These are phyloP conservation scores for Chlamydomonas eustigma DNA, from an alignment of 139 green algal species.

Conservation along the genomic window DNA sequence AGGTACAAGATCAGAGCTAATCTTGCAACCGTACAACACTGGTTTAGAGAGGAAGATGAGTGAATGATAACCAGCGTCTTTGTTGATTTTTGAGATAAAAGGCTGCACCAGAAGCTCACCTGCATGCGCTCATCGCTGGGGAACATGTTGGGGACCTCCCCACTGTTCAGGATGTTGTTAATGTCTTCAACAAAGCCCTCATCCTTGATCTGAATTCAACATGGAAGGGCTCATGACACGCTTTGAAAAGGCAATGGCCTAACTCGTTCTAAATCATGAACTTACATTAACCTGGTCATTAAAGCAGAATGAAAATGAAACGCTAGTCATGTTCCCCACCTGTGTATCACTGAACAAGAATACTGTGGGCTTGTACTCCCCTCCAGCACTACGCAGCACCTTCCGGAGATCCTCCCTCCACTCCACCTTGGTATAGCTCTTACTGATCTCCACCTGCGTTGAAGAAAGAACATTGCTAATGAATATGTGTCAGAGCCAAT, in stretches of 20 bases:
- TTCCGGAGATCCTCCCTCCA: slow-evolving; percentile 66
- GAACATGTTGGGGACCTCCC: slow-evolving; percentile 64
- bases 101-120: slow-evolving; percentile 10
- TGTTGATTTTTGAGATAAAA: neutral
- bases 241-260: no score
- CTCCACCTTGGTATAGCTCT: slow-evolving; percentile 43
- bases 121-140: slow-evolving; percentile 23
- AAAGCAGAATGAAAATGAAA: no score
- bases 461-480: no score
- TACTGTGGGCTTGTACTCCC: slow-evolving; percentile 57
- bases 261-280: no score
- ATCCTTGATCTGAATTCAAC: slow-evolving; percentile 50
- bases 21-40: no score
- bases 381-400: slow-evolving; percentile 74
- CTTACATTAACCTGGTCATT: no score
- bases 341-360: slow-evolving; percentile 77
- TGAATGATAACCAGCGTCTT: no score
- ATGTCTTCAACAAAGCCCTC: slow-evolving; percentile 83
- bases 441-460: slow-evolving; percentile 68
- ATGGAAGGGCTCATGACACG: no score
- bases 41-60: no score
- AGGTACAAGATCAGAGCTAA: no score
- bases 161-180: slow-evolving; percentile 83
- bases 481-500: no score
- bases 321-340: neutral